Conservation (phyloP, 805 yeast species). For the Candida maris region DNA sequence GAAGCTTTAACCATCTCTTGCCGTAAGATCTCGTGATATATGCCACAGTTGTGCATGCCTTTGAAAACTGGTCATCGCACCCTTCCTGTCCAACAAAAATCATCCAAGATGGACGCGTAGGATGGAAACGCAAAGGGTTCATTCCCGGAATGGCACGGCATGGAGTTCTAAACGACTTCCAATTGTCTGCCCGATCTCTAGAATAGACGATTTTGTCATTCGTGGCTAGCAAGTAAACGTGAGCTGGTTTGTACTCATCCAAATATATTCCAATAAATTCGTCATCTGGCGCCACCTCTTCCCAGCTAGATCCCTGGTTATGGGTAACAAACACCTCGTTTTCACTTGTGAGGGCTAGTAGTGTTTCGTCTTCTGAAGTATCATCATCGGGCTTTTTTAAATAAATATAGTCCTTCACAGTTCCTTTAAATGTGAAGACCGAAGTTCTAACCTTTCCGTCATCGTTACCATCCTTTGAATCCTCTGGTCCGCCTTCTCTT, state of each 20-base stretch:
- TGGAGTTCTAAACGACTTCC: conserved; percentile 53
- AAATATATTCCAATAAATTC: conserved; percentile 50
- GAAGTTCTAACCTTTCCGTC: conserved; percentile 41
- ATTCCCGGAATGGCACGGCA: conserved; percentile 40
- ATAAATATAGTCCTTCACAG: conserved; percentile 54
- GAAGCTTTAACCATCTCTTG: conserved; percentile 50
- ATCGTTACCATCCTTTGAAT: conserved; percentile 32
- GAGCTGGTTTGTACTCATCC: conserved; percentile 53
- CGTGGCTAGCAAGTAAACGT: conserved; percentile 50
- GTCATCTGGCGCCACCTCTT: conserved; percentile 41
- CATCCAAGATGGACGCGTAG: conserved; percentile 53
- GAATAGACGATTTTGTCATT: conserved; percentile 53
- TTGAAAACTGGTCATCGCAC: conserved; percentile 45
- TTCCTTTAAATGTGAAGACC: conserved; percentile 49
- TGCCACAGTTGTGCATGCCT: conserved; percentile 53
- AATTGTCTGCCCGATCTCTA: conserved; percentile 62
- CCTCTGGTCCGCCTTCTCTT: conserved; percentile 33
- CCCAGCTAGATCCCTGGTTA: conserved; percentile 61
- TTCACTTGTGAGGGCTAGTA: conserved; percentile 55
- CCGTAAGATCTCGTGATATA: conserved; percentile 69
- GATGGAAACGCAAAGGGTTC: conserved; percentile 59
- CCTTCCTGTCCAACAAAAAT: conserved; percentile 65
- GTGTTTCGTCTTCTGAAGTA: conserved; percentile 52
- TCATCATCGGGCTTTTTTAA: conserved; percentile 47
- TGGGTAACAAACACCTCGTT: conserved; percentile 62